Evolutionary conservation across 1,284 basidiomycete genomes (phyloP), one percentile per base, ranked within the genome.

Genomic region (Phylloboletellus chloephorus): DNA sequence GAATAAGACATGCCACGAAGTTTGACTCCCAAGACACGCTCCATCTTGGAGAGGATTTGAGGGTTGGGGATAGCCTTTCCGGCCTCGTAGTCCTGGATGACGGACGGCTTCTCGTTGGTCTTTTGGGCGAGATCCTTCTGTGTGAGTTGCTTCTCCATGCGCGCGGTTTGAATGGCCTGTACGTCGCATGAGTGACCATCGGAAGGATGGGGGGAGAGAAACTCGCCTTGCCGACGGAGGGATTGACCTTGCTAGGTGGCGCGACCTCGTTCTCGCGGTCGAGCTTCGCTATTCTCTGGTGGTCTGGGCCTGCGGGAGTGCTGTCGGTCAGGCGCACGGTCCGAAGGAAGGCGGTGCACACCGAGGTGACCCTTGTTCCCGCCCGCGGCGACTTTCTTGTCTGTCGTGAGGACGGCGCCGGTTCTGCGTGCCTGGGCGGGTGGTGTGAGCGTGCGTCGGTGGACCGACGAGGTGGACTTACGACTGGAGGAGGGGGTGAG

Each of bases 221-320:
- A 65, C 76, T 38, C 52, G 87, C 88, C 66, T 87, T 88, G 53
- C 91, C 92, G 44, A 94, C 88, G 26, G 73, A 74, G 22, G 82
- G 73, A 3, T 75, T 70, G 51, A 98, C 73, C 67, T 94, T 96
- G 50, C 86, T 62, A 31, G 95, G 96, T 7, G 96, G 93, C 7
- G 93, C 89, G 16, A 97, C 94, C 58, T 97, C 95, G 67, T 98
- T 96, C 56, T 96, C 90, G 43, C 88, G 80, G 67, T 94, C 93
- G 32, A 96, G 82, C 63, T 94, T 94, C 25, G 88, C 92, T 61
- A 95, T 93, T 47, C 79, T 79, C 64, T 92, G 89, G 69, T 96
- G 91, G 69, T 97, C 92, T 49, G 89, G 88, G 31, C 87, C 89
- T 88, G 47, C 11, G 6, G 19, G 8, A 16, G 13, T 13, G 5